phyloP scores from a whole-genome alignment of 495 filamentous ascomycete species.

The Neurospora sp. region DNA sequence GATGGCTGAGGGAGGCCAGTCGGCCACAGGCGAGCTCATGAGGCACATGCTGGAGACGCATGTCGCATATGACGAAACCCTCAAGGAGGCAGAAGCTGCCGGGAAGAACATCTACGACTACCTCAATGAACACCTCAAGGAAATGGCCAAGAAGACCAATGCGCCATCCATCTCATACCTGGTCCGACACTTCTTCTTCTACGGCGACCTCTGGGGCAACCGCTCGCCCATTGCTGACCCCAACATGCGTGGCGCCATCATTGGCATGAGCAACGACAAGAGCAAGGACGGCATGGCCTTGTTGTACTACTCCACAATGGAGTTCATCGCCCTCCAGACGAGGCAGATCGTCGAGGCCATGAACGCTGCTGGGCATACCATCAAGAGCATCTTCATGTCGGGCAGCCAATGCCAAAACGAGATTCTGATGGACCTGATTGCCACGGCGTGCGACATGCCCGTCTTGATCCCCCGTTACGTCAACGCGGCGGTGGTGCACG shows the following conservation, averaged over 20 bases:
- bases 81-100: conserved; percentile 62
- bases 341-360: conserved; percentile 89
- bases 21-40: conserved; percentile 85
- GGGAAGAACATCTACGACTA: conserved; percentile 87
- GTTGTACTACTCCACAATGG: conserved; percentile 87
- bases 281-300: conserved; percentile 76
- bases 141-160: conserved; percentile 52
- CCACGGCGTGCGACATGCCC: conserved; percentile 81
- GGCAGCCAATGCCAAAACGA: conserved; percentile 94
- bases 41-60: conserved; percentile 93
- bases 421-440: conserved; percentile 81
- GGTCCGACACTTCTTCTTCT: conserved; percentile 91
- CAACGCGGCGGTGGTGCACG: conserved; percentile 91
- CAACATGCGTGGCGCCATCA: conserved; percentile 78
- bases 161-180: conserved; percentile 76
- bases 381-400: conserved; percentile 94
- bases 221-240: conserved; percentile 86
- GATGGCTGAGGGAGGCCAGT: conserved; percentile 96
- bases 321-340: conserved; percentile 95
- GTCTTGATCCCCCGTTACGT: conserved; percentile 87
- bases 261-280: conserved; percentile 77
- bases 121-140: conserved; percentile 77
- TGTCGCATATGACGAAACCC: conserved; percentile 68
- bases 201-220: conserved; percentile 97
- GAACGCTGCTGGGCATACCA: conserved; percentile 74